These are phyloP conservation scores for Stephanodiscus triporus DNA, from an alignment of 108 stramenopile genomes.

Conservation along the genomic window DNA sequence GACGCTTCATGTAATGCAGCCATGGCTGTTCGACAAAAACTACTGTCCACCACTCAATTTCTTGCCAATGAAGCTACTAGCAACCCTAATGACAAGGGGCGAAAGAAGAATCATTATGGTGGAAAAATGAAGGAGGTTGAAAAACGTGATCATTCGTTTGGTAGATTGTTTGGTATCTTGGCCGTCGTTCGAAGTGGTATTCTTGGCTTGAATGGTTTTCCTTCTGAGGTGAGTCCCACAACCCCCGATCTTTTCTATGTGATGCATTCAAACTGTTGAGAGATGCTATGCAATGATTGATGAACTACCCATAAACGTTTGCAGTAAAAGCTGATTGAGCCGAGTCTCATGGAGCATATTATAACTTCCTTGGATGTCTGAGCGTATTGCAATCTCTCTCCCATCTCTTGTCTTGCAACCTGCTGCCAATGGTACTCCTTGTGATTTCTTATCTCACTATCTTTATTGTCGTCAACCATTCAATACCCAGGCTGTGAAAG, in stretches of 20 bases:
- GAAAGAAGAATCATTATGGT: conserved; percentile 20
- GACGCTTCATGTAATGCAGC: conserved; percentile 23
- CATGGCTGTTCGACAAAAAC: conserved; percentile 56
- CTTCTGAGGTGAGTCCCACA: conserved; percentile 31
- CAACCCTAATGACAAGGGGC: conserved; percentile 28
- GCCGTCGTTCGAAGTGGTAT: conserved; percentile 73
- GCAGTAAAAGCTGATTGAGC: conserved; percentile 56
- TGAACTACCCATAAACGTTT: conserved; percentile 57
- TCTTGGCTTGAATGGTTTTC: conserved; percentile 26
- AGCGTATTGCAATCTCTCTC: conserved; percentile 27
- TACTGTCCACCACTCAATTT: conserved; percentile 41
- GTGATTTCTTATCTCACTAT: conserved; percentile 5
- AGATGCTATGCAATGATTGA: conserved; percentile 43
- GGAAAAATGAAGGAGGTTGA: conserved; percentile 80
- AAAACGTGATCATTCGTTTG: conserved; percentile 83
- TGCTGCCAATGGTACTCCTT: not conserved
- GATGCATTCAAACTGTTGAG: not conserved
- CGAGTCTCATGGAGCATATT: conserved; percentile 41
- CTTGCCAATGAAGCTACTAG: conserved; percentile 33
- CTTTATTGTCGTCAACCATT: conserved; percentile 4
- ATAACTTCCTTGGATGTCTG: conserved; percentile 54
- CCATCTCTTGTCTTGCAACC: not conserved
- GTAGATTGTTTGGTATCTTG: conserved; percentile 82
- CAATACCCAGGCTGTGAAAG: conserved; percentile 34
- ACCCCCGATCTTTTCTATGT: not conserved